These are phyloP conservation scores for Naumovozyma baii DNA, from an alignment of 805 yeast genomes.

Conservation along the genomic window DNA sequence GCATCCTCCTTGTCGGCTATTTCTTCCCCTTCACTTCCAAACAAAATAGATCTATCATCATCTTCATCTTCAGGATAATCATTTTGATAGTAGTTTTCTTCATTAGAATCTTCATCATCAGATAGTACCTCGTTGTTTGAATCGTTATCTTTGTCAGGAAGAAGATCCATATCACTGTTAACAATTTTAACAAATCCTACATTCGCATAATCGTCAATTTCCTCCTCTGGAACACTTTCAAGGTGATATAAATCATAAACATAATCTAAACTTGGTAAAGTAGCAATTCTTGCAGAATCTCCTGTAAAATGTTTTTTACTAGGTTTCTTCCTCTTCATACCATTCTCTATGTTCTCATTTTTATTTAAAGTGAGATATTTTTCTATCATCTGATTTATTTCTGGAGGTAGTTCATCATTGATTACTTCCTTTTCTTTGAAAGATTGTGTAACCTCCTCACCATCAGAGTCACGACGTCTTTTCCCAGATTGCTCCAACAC, in stretches of 20 bases:
- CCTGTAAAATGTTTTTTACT: constrained; percentile 16
- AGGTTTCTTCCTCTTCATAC: constrained; percentile 17
- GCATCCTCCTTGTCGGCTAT: constrained; percentile 31
- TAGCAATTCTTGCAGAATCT: constrained; percentile 8
- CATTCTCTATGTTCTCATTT: constrained; percentile 9
- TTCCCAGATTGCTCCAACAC: constrained; percentile 25
- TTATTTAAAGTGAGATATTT: constrained; percentile 41
- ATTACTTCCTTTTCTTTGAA: constrained; percentile 7
- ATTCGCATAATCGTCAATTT: constrained; percentile 23
- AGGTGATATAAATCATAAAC: constrained; percentile 86
- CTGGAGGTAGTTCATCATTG: constrained; percentile 40
- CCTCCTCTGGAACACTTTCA: constrained; percentile 47
- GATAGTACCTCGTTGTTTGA: constrained; percentile 38
- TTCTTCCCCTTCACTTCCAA: constrained; percentile 31
- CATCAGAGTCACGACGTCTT: constrained; percentile 19
- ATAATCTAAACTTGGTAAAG: constrained; percentile 46
- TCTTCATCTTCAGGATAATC: constrained; percentile 95
- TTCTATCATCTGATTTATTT: constrained; percentile 65
- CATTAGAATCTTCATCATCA: constrained; percentile 80
- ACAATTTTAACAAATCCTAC: constrained; percentile 37
- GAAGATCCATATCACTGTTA: constrained; percentile 30
- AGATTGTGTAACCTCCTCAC: constrained; percentile 10
- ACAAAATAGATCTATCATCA: constrained; percentile 37
- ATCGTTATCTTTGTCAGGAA: constrained; percentile 30
- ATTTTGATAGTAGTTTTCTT: constrained; percentile 84